phyloP scores from a whole-genome alignment of 176 grass and related monocot genomes.

The Eleusine coracana region DNA sequence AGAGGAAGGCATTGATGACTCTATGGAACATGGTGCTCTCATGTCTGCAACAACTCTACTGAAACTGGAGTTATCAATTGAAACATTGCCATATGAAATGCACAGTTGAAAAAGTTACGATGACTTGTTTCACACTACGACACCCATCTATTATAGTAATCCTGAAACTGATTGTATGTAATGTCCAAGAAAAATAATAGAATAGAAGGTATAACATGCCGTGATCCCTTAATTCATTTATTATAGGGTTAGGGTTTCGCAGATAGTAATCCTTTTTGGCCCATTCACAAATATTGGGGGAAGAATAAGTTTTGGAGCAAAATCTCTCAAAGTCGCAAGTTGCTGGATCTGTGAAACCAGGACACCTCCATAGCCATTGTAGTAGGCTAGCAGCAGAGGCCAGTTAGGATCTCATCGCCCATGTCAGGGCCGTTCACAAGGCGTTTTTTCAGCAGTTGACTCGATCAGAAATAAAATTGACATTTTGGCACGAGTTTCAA shows the following conservation, averaged over 20 bases:
- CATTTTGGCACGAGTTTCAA: background rate
- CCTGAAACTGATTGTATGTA: background rate
- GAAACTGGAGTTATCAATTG: slow-evolving; percentile 14
- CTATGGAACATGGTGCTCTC: background rate
- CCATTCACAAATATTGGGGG: too few species aligned
- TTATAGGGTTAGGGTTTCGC: background rate
- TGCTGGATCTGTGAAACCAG: too few species aligned
- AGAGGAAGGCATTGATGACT: slow-evolving; percentile 20
- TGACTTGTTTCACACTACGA: slow-evolving; percentile 3
- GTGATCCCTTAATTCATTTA: background rate
- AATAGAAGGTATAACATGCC: slow-evolving; percentile 24
- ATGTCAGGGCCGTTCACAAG: too few species aligned
- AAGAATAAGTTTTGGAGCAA: too few species aligned
- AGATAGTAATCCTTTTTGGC: background rate
- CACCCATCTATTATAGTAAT: background rate
- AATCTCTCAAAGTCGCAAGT: too few species aligned
- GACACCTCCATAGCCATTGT: too few species aligned
- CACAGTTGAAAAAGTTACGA: background rate
- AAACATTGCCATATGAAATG: slow-evolving; percentile 14
- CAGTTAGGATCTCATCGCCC: too few species aligned
- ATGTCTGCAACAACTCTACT: background rate
- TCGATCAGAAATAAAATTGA: background rate
- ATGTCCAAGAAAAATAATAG: slow-evolving; percentile 11
- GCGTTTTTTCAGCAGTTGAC: background rate
- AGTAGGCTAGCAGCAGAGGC: too few species aligned